phyloP scores from a whole-genome alignment of 257 asterid species.

The Nicotiana otophora region DNA sequence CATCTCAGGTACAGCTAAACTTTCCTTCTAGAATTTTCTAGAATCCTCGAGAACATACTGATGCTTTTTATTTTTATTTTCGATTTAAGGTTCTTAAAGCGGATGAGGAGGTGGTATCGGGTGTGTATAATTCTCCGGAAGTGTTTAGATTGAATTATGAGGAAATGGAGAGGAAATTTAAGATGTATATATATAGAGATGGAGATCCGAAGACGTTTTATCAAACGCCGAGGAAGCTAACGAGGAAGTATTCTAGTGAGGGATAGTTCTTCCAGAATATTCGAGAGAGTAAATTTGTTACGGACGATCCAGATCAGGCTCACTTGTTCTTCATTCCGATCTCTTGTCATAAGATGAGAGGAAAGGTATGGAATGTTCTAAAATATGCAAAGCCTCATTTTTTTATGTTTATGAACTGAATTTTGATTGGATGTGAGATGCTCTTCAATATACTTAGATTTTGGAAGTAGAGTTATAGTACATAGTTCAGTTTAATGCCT shows the following conservation, averaged over 20 bases:
- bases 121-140: constrained; percentile 66
- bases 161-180: constrained; percentile 74
- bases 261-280: constrained; percentile 93
- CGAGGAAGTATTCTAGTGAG: constrained; percentile 94
- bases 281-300: constrained; percentile 70
- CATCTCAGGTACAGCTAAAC: not conserved
- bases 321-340: constrained; percentile 94
- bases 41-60: not conserved
- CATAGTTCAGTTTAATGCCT: not conserved
- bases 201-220: constrained; percentile 94
- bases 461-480: not conserved
- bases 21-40: not conserved
- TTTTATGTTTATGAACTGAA: not conserved
- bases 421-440: not conserved
- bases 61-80: not conserved
- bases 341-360: constrained; percentile 99
- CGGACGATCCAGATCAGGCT: constrained; percentile 82
- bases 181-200: constrained; percentile 82
- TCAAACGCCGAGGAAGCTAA: constrained; percentile 94
- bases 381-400: not conserved
- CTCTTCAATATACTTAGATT: not conserved
- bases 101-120: constrained; percentile 23
- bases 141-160: constrained; percentile 64
- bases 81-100: constrained; percentile 18
- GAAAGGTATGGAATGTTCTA: constrained; percentile 50